Conservation (phyloP, 2,329 filamentous ascomycete species). For the Aspergillus transmontanensis region DNA sequence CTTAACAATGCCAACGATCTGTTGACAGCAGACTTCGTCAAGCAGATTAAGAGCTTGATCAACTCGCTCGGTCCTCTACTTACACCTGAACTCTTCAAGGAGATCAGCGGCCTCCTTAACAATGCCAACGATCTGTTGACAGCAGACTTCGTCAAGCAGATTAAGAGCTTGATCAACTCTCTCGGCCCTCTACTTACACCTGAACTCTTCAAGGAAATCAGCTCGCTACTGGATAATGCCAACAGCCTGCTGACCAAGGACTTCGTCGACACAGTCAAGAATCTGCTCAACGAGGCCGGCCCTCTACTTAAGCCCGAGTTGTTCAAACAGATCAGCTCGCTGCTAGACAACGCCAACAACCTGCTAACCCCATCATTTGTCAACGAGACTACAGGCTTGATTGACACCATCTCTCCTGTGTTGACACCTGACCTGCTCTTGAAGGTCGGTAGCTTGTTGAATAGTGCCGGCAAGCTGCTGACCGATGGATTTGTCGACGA, state of each 20-base stretch:
- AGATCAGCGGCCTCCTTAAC: constrained; percentile 21
- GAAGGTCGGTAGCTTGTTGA: constrained; percentile 21
- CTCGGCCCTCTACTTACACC: constrained; percentile 29
- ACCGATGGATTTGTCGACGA: constrained; percentile 22
- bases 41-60: constrained; percentile 23
- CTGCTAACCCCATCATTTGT: constrained; percentile 27
- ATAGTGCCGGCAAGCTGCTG: constrained; percentile 28
- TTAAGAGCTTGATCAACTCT: constrained; percentile 21
- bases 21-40: constrained; percentile 33
- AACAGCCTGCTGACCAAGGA: constrained; percentile 35
- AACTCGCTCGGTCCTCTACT: constrained; percentile 14
- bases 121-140: constrained; percentile 35
- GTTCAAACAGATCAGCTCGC: constrained; percentile 22
- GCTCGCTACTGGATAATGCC: constrained; percentile 26
- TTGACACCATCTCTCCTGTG: constrained; percentile 19
- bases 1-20: constrained; percentile 31
- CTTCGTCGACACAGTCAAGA: constrained; percentile 28
- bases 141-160: constrained; percentile 33
- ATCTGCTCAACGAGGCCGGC: constrained; percentile 23
- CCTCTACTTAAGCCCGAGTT: constrained; percentile 26
- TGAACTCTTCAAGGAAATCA: constrained; percentile 27
- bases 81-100: constrained; percentile 22
- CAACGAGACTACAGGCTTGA: constrained; percentile 22
- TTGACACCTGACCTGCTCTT: constrained; percentile 25
- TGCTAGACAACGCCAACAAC: constrained; percentile 26